Evolutionary conservation across 73 alveolate species (phyloP).

Genomic region (Paramecium sonneborni): DNA sequence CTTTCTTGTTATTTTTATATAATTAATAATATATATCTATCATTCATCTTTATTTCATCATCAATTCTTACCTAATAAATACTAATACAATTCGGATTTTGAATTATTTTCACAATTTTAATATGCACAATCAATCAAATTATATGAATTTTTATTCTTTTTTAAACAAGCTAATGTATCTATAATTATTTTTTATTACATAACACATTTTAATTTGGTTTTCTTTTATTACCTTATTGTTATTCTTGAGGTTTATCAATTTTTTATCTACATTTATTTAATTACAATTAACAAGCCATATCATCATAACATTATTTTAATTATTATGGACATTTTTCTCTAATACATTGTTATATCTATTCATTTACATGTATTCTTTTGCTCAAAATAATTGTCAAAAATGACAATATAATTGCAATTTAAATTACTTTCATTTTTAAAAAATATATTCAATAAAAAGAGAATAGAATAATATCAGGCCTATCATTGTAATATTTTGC

Average conservation of each 20-base stretch:
- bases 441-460: background rate
- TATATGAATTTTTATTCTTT: background rate
- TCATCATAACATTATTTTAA: background rate
- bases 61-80: background rate
- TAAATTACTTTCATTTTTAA: background rate
- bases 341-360: background rate
- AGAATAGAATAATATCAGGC: conserved; percentile 26
- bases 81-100: background rate
- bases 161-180: background rate
- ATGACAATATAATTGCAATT: background rate
- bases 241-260: background rate
- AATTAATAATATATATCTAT: too few relatives aligned
- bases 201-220: background rate
- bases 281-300: background rate
- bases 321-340: conserved; percentile 3
- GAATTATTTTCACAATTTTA: background rate
- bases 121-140: background rate
- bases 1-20: background rate
- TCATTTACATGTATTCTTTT: background rate
- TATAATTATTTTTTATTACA: background rate
- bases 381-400: background rate
- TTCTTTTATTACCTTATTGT: background rate
- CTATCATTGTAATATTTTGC: conserved; percentile 33
- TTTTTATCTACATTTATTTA: background rate
- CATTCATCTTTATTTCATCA: too few relatives aligned